These are phyloP conservation scores for Pterulicium gracile DNA, from an alignment of 1,284 basidiomycete species.

Conservation along the genomic window DNA sequence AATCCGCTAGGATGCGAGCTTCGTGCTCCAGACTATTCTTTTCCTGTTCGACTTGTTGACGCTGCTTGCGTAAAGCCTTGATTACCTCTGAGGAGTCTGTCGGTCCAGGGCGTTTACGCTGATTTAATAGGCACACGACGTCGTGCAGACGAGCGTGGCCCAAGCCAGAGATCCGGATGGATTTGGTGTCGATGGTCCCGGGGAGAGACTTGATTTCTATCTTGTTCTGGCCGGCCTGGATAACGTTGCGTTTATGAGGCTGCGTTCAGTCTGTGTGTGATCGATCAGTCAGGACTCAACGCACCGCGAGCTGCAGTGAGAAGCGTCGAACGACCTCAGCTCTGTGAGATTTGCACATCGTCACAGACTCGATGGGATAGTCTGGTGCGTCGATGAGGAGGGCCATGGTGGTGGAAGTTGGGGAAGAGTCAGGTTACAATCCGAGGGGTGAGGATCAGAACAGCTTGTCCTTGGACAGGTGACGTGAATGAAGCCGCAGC, in stretches of 20 bases:
- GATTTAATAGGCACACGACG: conserved; percentile 25
- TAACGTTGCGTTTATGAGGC: not conserved
- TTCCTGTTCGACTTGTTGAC: conserved; percentile 23
- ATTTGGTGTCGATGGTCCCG: conserved; percentile 34
- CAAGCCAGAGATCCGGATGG: conserved; percentile 39
- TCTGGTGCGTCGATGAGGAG: conserved; percentile 7
- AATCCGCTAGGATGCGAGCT: conserved; percentile 27
- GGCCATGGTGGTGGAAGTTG: too few species aligned
- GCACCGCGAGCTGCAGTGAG: conserved; percentile 20
- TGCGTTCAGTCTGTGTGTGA: conserved; percentile 1
- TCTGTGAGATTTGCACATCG: conserved; percentile 23
- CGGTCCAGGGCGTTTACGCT: conserved; percentile 11
- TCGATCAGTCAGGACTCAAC: conserved; percentile 7
- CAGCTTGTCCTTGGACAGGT: too few species aligned
- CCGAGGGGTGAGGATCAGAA: too few species aligned
- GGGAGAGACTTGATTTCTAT: conserved; percentile 35
- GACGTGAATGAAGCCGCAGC: too few species aligned
- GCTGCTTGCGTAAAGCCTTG: conserved; percentile 23
- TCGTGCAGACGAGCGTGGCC: conserved; percentile 33
- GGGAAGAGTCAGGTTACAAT: too few species aligned
- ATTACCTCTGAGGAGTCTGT: conserved; percentile 21
- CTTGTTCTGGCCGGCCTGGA: conserved; percentile 37
- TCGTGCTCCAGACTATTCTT: conserved; percentile 27
- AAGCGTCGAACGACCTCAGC: conserved; percentile 25
- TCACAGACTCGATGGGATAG: conserved; percentile 22